Evolutionary conservation across 495 filamentous ascomycete species (phyloP).

Genomic region (Sabuloglossum arenarium): DNA sequence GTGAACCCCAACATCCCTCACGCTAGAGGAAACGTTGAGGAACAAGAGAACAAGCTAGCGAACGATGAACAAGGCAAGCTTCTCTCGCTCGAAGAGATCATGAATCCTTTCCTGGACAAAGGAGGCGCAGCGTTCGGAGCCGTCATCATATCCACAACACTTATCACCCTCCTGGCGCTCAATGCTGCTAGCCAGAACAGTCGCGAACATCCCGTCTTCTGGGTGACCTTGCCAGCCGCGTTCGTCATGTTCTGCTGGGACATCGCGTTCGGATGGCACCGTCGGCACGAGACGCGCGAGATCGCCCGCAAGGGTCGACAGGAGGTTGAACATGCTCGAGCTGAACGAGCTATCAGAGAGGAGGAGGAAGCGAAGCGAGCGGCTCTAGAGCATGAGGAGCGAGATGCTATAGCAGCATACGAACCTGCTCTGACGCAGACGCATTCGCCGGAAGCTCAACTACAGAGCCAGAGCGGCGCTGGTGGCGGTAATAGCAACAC

Average conservation of each 20-base stretch:
- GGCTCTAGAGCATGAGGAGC: no score
- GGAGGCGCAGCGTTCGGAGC: constrained; percentile 35
- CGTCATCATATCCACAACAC: constrained; percentile 36
- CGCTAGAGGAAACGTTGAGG: constrained; percentile 30
- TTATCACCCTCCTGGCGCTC: constrained; percentile 33
- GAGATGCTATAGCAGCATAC: no score
- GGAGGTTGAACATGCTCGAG: constrained; percentile 25
- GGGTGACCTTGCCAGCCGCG: constrained; percentile 39
- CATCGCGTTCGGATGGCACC: constrained; percentile 32
- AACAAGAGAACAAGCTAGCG: constrained; percentile 24
- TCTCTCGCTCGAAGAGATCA: constrained; percentile 42
- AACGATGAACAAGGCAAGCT: constrained; percentile 27
- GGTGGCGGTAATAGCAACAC: background rate
- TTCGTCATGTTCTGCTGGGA: constrained; percentile 43
- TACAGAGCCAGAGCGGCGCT: no score
- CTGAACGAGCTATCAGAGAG: constrained; percentile 12
- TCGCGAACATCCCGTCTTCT: constrained; percentile 31
- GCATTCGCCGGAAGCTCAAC: background rate
- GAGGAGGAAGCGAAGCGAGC: background rate
- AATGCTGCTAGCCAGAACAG: constrained; percentile 30
- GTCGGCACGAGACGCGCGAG: constrained; percentile 34
- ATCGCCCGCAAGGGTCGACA: constrained; percentile 32
- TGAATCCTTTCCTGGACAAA: constrained; percentile 50
- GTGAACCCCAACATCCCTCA: constrained; percentile 48
- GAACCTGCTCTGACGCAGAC: no score